Conservation (phyloP, 148 eudicot genomes). For the Rhododendron simsii region DNA sequence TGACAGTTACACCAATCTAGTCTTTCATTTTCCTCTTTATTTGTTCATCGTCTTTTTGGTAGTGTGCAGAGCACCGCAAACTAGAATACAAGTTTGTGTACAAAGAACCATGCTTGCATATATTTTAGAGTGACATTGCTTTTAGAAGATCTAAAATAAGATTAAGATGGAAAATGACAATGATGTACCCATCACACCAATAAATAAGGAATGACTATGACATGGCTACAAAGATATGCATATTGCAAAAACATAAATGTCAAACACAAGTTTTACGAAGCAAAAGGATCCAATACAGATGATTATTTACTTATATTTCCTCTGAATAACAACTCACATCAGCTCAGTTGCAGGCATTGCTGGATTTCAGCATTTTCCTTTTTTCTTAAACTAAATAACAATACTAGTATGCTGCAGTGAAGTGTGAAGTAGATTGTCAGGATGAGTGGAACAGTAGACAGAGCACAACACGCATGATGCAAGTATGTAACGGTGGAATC, state of each 20-base stretch:
- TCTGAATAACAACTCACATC: not conserved
- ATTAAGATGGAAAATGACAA: not conserved
- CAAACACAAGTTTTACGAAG: not conserved
- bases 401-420: not conserved
- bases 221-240: not conserved
- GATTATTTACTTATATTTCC: not conserved
- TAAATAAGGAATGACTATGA: not conserved
- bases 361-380: not conserved
- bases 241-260: not conserved
- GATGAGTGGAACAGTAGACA: not conserved
- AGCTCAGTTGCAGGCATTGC: not conserved
- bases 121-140: not conserved
- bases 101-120: not conserved
- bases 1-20: not conserved
- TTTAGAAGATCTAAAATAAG: not conserved
- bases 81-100: not conserved
- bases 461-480: not conserved
- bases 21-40: not conserved
- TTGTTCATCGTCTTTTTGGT: not conserved
- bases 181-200: not conserved
- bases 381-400: not conserved
- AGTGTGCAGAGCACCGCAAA: not conserved
- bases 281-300: not conserved
- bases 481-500: not conserved
- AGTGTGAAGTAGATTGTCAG: not conserved